These are phyloP conservation scores for Dendrothele bispora DNA, from an alignment of 768 basidiomycete genomes.

Conservation along the genomic window DNA sequence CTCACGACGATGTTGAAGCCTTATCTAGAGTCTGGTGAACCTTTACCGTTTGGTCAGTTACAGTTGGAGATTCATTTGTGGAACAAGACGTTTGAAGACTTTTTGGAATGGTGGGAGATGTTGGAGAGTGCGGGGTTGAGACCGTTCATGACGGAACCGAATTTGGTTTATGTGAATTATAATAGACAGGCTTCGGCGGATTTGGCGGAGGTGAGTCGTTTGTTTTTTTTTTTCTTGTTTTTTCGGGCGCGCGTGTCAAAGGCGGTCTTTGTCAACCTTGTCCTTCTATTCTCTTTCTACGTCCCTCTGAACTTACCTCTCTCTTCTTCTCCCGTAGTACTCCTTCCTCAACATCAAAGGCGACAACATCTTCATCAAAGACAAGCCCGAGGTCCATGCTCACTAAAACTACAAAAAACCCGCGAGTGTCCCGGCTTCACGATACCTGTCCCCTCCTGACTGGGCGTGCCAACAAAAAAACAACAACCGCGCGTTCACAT, in stretches of 20 bases:
- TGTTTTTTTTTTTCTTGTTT: background rate
- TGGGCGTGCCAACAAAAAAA: too few species aligned
- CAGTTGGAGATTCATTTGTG: conserved; percentile 66
- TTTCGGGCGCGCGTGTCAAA: conserved; percentile 4
- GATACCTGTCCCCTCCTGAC: too few species aligned
- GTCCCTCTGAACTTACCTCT: background rate
- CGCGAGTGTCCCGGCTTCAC: too few species aligned
- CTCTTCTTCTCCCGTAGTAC: conserved; percentile 30
- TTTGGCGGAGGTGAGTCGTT: conserved; percentile 44
- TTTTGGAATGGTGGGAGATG: conserved; percentile 68
- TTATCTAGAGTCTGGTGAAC: conserved; percentile 44
- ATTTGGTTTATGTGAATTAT: conserved; percentile 58
- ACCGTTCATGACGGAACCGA: conserved; percentile 72
- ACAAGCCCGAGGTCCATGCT: background rate
- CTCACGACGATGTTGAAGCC: conserved; percentile 46
- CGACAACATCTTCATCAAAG: conserved; percentile 44
- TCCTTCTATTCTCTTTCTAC: background rate
- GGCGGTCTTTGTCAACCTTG: too few species aligned
- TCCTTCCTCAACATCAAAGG: conserved; percentile 56
- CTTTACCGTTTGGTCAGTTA: conserved; percentile 70
- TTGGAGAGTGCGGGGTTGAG: conserved; percentile 66
- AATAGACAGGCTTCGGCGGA: conserved; percentile 44
- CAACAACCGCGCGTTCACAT: too few species aligned
- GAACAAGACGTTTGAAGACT: conserved; percentile 46
- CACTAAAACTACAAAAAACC: background rate